Conservation (phyloP, 1,284 basidiomycete genomes). For the Coriolopsis trogii region DNA sequence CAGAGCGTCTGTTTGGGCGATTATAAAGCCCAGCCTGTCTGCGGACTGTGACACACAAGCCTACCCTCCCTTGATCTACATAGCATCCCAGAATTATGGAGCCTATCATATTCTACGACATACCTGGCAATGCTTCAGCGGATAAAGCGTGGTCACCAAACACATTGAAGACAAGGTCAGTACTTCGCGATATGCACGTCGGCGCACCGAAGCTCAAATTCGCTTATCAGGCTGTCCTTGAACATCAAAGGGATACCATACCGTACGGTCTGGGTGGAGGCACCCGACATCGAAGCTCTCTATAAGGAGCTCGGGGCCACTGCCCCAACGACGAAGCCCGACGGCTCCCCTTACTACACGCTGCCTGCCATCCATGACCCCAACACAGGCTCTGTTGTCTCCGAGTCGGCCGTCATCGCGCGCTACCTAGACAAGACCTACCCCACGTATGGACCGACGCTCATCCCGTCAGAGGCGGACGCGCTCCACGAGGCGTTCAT, state of each 20-base stretch:
- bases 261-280: conserved; percentile 40
- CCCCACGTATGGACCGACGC: conserved; percentile 23
- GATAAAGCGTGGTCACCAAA: conserved; percentile 24
- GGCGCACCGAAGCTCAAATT: neutral
- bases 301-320: conserved; percentile 32
- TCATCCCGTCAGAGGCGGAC: conserved; percentile 29
- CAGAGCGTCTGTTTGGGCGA: too few species aligned
- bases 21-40: too few species aligned
- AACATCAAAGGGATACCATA: conserved; percentile 40
- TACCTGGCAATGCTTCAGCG: conserved; percentile 16
- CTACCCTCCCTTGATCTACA: neutral
- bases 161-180: conserved; percentile 31
- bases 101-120: conserved; percentile 34
- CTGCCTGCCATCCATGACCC: neutral
- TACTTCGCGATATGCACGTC: neutral
- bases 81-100: conserved; percentile 1
- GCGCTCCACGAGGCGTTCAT: conserved; percentile 39
- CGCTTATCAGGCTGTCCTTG: conserved; percentile 31
- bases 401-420: conserved; percentile 37
- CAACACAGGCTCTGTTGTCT: conserved; percentile 26
- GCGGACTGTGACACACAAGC: too few species aligned
- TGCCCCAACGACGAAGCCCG: conserved; percentile 23
- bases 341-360: conserved; percentile 30
- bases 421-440: conserved; percentile 39
- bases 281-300: conserved; percentile 37